Evolutionary conservation across 345 rosid species (phyloP), one percentile per base, ranked within the genome.

Genomic region (Cardamine chenopodiifolia): DNA sequence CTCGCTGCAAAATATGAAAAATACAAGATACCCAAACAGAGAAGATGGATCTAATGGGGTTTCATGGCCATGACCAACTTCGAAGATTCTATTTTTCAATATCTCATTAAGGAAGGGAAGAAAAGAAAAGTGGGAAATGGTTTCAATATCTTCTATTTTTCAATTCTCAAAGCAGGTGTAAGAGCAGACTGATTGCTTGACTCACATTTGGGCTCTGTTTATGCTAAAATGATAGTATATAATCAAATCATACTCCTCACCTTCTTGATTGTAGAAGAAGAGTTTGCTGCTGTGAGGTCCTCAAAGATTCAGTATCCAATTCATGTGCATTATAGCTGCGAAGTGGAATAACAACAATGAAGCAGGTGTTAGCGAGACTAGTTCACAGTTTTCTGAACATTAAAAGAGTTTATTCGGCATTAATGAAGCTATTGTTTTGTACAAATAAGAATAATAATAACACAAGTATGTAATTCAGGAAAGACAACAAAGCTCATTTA

Each of bases 231-330:
- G 68, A 11, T 45, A 20, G 22, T 12, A 40, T 23, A 70, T 13
- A 40, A 34, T 14, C 29, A 35, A 47, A 47, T 8, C 20, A 58
- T 7, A 57, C 32, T 56, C 28, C 79, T 75, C 49, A 85, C 93
- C 90, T 83, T 85, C 82, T 85, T 35, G 91, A 72, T 57, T 88
- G 86, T 66, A 84, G 76, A 62, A 87, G 83, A 77, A 84, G 85
- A 62, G 78, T 39, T 67, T 87, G 90, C 66, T 80, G 81, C 71
- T 87, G 79, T 2, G 75, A 74, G 55, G 50, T 76, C 80, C 76
- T 73, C 5, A 78, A 79, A 50, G 87, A 78, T 65, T 82, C 86
- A 66, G 29, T 68, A 64, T 85, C 91, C 79, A 81, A 25, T 47
- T 88, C 96, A 14, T 79, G 82, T 40, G 87, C 85, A 67, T 71